Percentiles rank a stretch among this genome's conserved stretches.
Conservation (phyloP, 2,329 filamentous ascomycete species). For the Setomelanomma holmii region DNA sequence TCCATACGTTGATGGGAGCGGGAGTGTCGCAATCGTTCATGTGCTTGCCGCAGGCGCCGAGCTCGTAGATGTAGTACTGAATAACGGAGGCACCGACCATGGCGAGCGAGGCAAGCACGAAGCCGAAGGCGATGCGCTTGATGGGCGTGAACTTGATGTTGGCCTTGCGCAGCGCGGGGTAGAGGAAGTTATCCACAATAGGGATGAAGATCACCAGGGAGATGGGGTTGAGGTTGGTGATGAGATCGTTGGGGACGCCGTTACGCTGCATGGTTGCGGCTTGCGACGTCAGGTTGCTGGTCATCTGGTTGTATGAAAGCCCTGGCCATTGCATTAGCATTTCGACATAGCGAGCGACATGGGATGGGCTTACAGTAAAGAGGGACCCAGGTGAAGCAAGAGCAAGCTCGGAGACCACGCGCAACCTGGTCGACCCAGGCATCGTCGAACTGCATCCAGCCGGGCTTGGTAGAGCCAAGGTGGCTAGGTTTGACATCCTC, state of each 20-base stretch:
- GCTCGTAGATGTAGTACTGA: constrained; percentile 69
- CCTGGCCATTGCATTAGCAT: constrained; percentile 18
- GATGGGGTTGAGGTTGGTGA: constrained; percentile 63
- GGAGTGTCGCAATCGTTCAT: constrained; percentile 62
- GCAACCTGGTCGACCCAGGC: constrained; percentile 72
- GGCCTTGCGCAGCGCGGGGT: constrained; percentile 57
- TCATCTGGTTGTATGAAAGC: constrained; percentile 62
- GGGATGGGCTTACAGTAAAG: constrained; percentile 45
- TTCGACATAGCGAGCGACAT: too few species aligned
- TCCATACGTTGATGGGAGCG: constrained; percentile 70
- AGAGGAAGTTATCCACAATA: constrained; percentile 61
- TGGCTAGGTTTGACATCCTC: constrained; percentile 72
- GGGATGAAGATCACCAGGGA: constrained; percentile 63
- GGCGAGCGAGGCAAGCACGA: constrained; percentile 55
- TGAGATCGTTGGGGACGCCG: constrained; percentile 63
- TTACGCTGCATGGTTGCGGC: constrained; percentile 61
- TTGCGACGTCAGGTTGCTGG: constrained; percentile 63
- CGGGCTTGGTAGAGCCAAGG: constrained; percentile 64
- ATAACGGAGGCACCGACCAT: constrained; percentile 60
- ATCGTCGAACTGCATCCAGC: constrained; percentile 84
- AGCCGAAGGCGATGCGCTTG: constrained; percentile 61
- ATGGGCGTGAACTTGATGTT: constrained; percentile 61
- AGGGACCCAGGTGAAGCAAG: constrained; percentile 62
- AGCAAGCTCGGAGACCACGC: constrained; percentile 48
- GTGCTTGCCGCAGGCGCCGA: constrained; percentile 65